Evolutionary conservation across 2,329 filamentous ascomycete species (phyloP).

Genomic region (Fusarium sp.): DNA sequence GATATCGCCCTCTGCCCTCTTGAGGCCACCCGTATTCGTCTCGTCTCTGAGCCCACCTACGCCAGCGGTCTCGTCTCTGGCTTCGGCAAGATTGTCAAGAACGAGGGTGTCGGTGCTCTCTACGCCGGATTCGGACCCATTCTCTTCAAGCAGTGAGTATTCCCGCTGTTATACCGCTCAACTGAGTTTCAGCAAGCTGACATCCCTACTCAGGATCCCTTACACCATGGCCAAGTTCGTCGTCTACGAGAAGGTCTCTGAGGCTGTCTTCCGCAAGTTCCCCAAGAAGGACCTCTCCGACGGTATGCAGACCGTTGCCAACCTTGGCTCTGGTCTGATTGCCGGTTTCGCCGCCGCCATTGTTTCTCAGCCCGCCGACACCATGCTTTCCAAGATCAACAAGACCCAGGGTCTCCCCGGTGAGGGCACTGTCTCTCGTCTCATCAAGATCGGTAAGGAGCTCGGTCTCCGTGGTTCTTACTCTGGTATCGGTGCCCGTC

Average conservation of each 20-base stretch:
- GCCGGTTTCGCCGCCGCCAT: conserved; percentile 84
- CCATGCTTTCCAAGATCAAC: conserved; percentile 96
- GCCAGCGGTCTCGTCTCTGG: conserved; percentile 82
- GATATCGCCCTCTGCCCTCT: conserved; percentile 90
- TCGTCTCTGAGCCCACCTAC: conserved; percentile 88
- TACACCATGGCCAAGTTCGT: conserved; percentile 98
- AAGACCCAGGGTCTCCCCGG: conserved; percentile 89
- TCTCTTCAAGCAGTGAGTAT: conserved; percentile 66
- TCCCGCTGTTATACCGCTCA: not conserved
- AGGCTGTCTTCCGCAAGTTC: conserved; percentile 73
- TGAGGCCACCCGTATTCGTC: conserved; percentile 92
- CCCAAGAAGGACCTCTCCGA: conserved; percentile 78
- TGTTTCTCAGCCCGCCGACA: conserved; percentile 90
- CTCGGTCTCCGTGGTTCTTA: conserved; percentile 83
- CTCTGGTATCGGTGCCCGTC: conserved; percentile 81
- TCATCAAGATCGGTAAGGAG: conserved; percentile 90
- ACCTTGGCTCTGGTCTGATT: conserved; percentile 70
- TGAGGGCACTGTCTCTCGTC: conserved; percentile 81
- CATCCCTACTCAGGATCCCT: conserved; percentile 69
- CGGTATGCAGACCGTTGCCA: conserved; percentile 79
- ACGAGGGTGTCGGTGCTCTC: conserved; percentile 86
- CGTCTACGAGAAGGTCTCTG: conserved; percentile 89
- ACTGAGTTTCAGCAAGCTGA: conserved; percentile 28
- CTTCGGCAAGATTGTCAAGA: conserved; percentile 84
- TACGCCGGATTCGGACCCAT: conserved; percentile 93